A percentile compares a stretch with the other conserved stretches of the same genome.
phyloP scores from a whole-genome alignment of 2,329 filamentous ascomycete species.

The Westerdykella ornata region DNA sequence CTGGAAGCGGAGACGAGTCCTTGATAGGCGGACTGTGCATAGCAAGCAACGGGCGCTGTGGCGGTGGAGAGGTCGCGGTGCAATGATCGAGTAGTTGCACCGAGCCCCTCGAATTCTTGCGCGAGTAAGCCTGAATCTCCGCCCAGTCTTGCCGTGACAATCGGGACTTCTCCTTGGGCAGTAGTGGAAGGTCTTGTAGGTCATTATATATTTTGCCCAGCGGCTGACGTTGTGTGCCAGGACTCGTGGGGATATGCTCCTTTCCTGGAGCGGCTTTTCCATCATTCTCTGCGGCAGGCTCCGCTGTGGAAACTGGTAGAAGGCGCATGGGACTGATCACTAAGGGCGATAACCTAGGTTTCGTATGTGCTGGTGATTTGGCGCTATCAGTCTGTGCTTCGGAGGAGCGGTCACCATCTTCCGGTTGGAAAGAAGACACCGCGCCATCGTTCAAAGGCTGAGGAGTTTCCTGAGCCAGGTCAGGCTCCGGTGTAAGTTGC shows the following conservation, averaged over 20 bases:
- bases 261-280: neutral
- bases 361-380: too few species aligned
- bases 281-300: neutral
- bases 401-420: too few species aligned
- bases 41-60: conserved; percentile 1
- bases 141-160: conserved; percentile 34
- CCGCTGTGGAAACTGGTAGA: neutral
- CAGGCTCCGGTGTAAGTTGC: neutral
- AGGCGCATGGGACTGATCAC: neutral
- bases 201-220: conserved; percentile 24
- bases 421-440: too few species aligned
- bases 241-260: neutral
- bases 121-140: conserved; percentile 29
- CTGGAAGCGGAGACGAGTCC: conserved; percentile 24
- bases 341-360: neutral
- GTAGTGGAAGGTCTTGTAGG: conserved; percentile 24
- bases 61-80: neutral
- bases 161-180: conserved; percentile 25
- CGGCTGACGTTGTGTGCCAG: neutral
- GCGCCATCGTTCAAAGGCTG: neutral
- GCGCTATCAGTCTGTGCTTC: too few species aligned
- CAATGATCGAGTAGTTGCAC: neutral
- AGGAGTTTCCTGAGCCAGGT: neutral
- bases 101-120: conserved; percentile 17
- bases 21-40: conserved; percentile 19